Percentiles rank a stretch among this genome's conserved stretches.
Conservation (phyloP, 169 alveolate species). For the Plasmodium chabaudi region DNA sequence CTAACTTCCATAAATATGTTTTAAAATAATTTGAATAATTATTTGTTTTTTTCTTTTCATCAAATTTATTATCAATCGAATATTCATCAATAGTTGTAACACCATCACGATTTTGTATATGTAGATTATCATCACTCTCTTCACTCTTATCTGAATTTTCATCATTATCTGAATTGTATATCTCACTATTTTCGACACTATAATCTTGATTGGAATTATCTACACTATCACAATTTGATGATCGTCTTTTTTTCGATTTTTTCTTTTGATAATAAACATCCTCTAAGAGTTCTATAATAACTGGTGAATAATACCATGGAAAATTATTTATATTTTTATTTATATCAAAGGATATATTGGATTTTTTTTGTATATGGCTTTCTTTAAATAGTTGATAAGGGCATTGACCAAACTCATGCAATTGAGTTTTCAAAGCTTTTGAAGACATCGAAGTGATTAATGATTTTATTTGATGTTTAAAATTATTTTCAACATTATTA, state of each 20-base stretch:
- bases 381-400: conserved; percentile 90
- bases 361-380: conserved; percentile 85
- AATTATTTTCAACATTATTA: conserved; percentile 44
- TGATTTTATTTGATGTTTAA: conserved; percentile 78
- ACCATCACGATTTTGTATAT: neutral
- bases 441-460: conserved; percentile 83
- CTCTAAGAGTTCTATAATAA: conserved; percentile 11
- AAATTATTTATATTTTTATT: conserved; percentile 16
- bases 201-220: neutral
- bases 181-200: neutral
- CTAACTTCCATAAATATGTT: conserved; percentile 35
- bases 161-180: neutral
- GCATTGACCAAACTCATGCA: conserved; percentile 93
- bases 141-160: neutral
- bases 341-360: neutral
- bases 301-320: conserved; percentile 64
- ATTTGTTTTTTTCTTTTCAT: neutral
- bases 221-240: neutral
- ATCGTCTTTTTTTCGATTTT: neutral
- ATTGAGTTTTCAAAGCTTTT: conserved; percentile 88
- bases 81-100: neutral
- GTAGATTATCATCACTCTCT: neutral
- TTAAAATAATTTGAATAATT: conserved; percentile 14
- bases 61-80: neutral
- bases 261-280: neutral